These are phyloP conservation scores for Yamadazyma aaseri DNA, from an alignment of 1,139 yeast genomes.

Conservation along the genomic window DNA sequence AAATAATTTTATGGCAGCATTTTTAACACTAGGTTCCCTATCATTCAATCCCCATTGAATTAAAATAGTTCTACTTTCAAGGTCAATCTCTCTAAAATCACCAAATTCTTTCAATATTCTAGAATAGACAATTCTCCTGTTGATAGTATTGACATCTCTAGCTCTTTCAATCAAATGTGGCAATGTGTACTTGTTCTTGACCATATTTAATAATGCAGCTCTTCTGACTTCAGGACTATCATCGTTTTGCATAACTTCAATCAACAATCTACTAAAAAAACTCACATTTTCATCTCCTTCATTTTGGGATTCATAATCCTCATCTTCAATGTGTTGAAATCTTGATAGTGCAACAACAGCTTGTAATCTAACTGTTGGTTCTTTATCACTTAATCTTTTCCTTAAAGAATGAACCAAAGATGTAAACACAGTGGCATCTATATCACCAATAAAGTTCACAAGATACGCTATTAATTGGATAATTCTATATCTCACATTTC, in stretches of 20 bases:
- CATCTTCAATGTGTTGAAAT: conserved; percentile 55
- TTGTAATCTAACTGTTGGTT: conserved; percentile 73
- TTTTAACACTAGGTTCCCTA: conserved; percentile 70
- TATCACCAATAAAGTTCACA: conserved; percentile 71
- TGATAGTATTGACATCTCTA: conserved; percentile 70
- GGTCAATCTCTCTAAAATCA: conserved; percentile 57
- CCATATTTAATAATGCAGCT: conserved; percentile 73
- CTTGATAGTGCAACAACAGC: conserved; percentile 80
- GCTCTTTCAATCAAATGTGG: conserved; percentile 76
- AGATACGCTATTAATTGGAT: conserved; percentile 76
- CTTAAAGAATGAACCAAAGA: conserved; percentile 60
- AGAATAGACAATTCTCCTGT: conserved; percentile 71
- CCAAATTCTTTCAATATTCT: conserved; percentile 68
- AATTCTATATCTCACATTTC: conserved; percentile 75
- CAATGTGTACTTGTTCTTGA: conserved; percentile 52
- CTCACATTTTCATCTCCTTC: conserved; percentile 5
- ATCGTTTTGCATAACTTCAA: conserved; percentile 65
- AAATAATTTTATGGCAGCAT: conserved; percentile 72
- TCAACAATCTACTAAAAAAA: conserved; percentile 8
- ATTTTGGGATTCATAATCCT: conserved; percentile 20
- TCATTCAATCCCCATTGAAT: conserved; percentile 86
- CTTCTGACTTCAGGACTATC: conserved; percentile 87
- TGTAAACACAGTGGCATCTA: conserved; percentile 71
- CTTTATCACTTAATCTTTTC: conserved; percentile 74
- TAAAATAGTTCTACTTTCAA: conserved; percentile 62